Percentiles rank a stretch among this genome's conserved stretches.
Evolutionary conservation across 108 stramenopile genomes (phyloP).

Genomic region (Chaetoceros tenuissimus): DNA sequence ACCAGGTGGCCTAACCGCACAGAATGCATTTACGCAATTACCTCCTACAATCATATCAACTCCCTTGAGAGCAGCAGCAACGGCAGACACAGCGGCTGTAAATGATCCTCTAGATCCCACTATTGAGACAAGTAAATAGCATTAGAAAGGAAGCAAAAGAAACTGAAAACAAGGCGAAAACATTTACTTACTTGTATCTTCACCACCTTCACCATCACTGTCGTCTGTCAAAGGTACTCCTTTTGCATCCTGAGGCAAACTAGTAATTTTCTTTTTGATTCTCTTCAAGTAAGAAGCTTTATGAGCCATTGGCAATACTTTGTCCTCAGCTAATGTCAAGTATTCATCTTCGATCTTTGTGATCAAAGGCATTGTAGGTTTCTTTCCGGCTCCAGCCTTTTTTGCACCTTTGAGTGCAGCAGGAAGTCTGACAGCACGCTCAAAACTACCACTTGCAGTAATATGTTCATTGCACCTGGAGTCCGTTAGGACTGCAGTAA

Average conservation of each 20-base stretch:
- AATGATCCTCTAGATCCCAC: constrained; percentile 76
- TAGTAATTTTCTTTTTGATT: constrained; percentile 50
- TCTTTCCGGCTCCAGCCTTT: constrained; percentile 49
- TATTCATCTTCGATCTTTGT: constrained; percentile 54
- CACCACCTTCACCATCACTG: constrained; percentile 76
- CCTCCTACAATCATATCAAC: constrained; percentile 85
- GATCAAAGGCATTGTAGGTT: constrained; percentile 27
- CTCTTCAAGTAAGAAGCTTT: constrained; percentile 52
- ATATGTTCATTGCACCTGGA: constrained; percentile 73
- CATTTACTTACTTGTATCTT: constrained; percentile 68
- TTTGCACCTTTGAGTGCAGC: constrained; percentile 77
- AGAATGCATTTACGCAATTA: constrained; percentile 80
- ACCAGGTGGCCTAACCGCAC: constrained; percentile 86
- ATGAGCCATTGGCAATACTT: constrained; percentile 61
- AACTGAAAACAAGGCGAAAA: neutral
- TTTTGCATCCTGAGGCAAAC: constrained; percentile 33
- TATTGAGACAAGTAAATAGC: constrained; percentile 11
- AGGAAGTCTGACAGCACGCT: constrained; percentile 75
- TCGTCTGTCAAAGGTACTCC: constrained; percentile 75
- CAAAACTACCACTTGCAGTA: constrained; percentile 63
- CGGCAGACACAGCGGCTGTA: constrained; percentile 83
- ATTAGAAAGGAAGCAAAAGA: neutral
- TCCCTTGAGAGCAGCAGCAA: constrained; percentile 78
- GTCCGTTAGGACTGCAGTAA: constrained; percentile 60
- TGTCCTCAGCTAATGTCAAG: constrained; percentile 54